Evolutionary conservation across 2,329 filamentous ascomycete species (phyloP).

Genomic region (Aureobasidium sp.): DNA sequence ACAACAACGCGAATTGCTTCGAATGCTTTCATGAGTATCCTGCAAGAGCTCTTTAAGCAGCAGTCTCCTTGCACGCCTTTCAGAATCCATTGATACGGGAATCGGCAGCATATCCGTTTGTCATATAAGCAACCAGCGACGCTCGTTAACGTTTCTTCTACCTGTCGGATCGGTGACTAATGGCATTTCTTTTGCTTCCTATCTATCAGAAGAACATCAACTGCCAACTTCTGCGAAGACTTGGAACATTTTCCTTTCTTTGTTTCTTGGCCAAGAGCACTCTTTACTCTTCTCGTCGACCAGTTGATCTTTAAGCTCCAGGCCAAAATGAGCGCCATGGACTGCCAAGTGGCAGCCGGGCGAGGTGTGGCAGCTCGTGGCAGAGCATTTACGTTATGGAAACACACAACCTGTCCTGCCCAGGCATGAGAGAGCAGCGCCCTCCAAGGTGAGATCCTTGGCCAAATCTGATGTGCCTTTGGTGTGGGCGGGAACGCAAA

Average conservation of each 20-base stretch:
- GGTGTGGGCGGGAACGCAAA: not conserved
- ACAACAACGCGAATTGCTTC: too few relatives aligned
- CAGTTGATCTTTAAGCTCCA: not conserved
- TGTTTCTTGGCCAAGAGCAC: not conserved
- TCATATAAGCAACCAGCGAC: not conserved
- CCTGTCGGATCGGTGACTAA: not conserved
- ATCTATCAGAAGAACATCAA: not conserved
- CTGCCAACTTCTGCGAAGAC: not conserved
- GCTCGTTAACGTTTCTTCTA: not conserved
- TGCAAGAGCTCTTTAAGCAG: too few relatives aligned
- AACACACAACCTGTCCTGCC: not conserved
- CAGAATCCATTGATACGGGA: too few relatives aligned
- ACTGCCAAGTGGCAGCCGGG: not conserved
- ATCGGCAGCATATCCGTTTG: too few relatives aligned
- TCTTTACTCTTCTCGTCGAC: slow-evolving; percentile 6
- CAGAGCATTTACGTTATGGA: slow-evolving; percentile 2
- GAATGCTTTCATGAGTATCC: too few relatives aligned
- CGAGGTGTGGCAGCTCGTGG: not conserved
- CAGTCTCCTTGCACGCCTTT: too few relatives aligned
- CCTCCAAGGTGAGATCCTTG: not conserved
- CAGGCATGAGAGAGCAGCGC: not conserved
- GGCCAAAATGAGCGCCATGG: not conserved
- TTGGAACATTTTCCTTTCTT: not conserved
- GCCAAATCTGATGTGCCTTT: not conserved
- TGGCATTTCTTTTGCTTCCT: slow-evolving; percentile 4